Base-by-base conservation (phyloP, 345 rosid species). In the Moringa oleifera region DNA sequence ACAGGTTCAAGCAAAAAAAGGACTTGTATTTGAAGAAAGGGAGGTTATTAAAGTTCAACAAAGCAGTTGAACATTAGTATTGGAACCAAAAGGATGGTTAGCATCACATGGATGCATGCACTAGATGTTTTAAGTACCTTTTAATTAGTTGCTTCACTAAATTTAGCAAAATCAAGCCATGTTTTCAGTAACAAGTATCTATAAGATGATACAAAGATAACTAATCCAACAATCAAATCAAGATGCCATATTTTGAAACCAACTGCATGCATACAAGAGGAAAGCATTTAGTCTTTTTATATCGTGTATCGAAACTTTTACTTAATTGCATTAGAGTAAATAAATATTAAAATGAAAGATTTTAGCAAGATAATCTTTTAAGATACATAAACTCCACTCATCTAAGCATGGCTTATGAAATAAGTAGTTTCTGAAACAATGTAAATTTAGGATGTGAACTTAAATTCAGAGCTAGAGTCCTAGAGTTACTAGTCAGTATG, bases 151-250 rank as follows among this genome's bases (percentile, higher is more conserved):
- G 84, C 86, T 78, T 88, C 90, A 60, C 86, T 81, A 21, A 97
- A 93, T 67, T 88, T 88, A 7, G 96, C 74, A 73, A 86, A 93
- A 59, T 83, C 91, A 19, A 85, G 89, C 97, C 96, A 93, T 31
- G 72, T 62, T 68, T 80, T 85, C 62, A 93, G 74, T 62, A 93
- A 75, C 58, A 83, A 58, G 75, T 79, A 86, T 36, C 97, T 80
- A 57, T 75, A 79, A 36, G 90, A 88, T 41, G 97, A 88, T 68
- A 90, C 69, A 7, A 93, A 67, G 33, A 86, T 64, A 64, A 93
- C 90, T 23, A 80, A 52, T 62, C 91, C 97, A 67, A 68, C 61
- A 50, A 86, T 68, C 73, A 93, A 75, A 69, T 78, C 90, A 56
- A 93, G 78, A 80, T 87, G 91, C 98, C 96, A 93, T 23, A 74